Evolutionary conservation across 1,284 basidiomycete species (phyloP), one percentile per base, ranked within the genome.

Genomic region (Meira nashicola): DNA sequence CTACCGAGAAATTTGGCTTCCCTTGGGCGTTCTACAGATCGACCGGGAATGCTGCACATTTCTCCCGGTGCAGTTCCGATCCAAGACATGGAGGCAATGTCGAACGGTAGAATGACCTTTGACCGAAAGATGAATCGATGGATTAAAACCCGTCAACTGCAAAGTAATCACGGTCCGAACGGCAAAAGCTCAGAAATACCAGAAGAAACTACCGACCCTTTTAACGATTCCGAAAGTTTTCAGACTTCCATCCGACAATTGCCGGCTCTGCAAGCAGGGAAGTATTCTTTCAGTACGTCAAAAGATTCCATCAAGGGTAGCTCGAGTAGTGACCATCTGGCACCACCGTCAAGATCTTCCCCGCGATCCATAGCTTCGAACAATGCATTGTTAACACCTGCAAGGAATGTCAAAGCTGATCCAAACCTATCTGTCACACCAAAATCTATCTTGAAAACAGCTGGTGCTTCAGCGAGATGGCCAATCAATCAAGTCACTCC

Each of bases 191-290:
- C 28, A 33, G 28, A 33, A 33, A 33, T 33, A 33, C 28, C 28
- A 8, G 28, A 33, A 33, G 67, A 67, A 19, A 58, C 62, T n/a
- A 70, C 60, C 55, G 67, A 70, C 48, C 67, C 67, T 0, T 70
- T 70, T 54, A 39, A 50, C n/a, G 67, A 64, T 37, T 64, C 67
- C 53, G 67, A 70, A 43, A 70, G 67, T 54, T 63, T 70, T 25
- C 65, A 14, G 6, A 41, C 50, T 44, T 44, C 43, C 43, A 8
- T 25, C 9, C 43, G 43, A 44, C 43, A 44, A 25, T 4, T 17
- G 28, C 50, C 23, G 50, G 8, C 37, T 7, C 19, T 39, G 51
- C 48, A 19, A 28, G 23, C 4, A 17, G 25, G 33, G 2, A 38
- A 39, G 14, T 5, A 17, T 19, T 15, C 15, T n/a, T 15, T 39